These are phyloP conservation scores for Thelephora ganbajun DNA, from an alignment of 768 basidiomycete species.

Conservation along the genomic window DNA sequence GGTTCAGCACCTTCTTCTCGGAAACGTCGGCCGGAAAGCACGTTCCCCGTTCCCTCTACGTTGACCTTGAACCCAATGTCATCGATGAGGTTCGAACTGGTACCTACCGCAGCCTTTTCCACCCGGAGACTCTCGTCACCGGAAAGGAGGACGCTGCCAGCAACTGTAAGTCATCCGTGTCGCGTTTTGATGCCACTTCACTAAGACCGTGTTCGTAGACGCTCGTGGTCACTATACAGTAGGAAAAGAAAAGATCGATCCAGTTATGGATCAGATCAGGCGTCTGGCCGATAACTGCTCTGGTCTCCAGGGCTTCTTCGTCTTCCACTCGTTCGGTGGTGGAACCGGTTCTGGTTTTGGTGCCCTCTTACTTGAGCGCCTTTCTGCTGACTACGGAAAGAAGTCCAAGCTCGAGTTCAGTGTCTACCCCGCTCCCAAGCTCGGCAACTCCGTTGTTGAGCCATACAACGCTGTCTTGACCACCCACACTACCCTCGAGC, in stretches of 20 bases:
- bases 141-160: constrained; percentile 99
- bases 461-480: constrained; percentile 98
- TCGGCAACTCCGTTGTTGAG: constrained; percentile 94
- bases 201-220: constrained; percentile 31
- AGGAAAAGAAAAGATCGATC: constrained; percentile 96
- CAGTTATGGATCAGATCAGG: constrained; percentile 93
- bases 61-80: constrained; percentile 94
- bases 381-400: constrained; percentile 98
- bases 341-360: constrained; percentile 99
- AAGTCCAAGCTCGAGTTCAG: constrained; percentile 99
- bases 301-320: constrained; percentile 98
- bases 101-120: constrained; percentile 93
- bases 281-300: constrained; percentile 95
- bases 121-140: constrained; percentile 95
- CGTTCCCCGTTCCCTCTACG: constrained; percentile 94
- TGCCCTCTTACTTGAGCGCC: constrained; percentile 90
- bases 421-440: constrained; percentile 89
- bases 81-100: constrained; percentile 96
- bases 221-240: constrained; percentile 99
- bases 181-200: constrained; percentile 4
- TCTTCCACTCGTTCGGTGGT: constrained; percentile 99
- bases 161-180: constrained; percentile 56
- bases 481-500: constrained; percentile 97
- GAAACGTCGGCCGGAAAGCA: constrained; percentile 95
- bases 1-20: constrained; percentile 99